These are phyloP conservation scores for Paratinospora sagittata DNA, from an alignment of 164 flowering plant species.

Conservation along the genomic window DNA sequence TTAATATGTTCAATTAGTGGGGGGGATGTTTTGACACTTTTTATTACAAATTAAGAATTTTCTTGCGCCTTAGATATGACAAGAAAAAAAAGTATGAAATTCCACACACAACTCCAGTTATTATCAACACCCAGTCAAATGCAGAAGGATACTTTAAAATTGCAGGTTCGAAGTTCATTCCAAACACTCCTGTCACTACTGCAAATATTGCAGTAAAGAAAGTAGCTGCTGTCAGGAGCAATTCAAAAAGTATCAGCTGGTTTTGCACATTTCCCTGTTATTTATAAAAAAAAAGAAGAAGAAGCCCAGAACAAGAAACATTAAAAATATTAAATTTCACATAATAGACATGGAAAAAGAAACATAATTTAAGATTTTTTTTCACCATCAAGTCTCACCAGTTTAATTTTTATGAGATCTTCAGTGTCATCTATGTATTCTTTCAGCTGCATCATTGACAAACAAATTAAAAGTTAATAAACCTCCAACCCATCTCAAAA, in stretches of 20 bases:
- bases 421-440: constrained; percentile 91
- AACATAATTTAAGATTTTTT: not conserved
- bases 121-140: constrained; percentile 63
- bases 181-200: constrained; percentile 80
- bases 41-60: constrained; percentile 48
- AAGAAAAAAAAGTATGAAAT: constrained; percentile 48
- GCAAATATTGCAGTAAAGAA: constrained; percentile 82
- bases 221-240: constrained; percentile 88
- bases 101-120: constrained; percentile 46
- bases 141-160: constrained; percentile 48
- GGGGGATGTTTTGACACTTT: not conserved
- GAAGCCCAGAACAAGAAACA: not conserved
- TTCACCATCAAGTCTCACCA: constrained; percentile 39
- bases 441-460: constrained; percentile 60
- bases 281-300: not conserved
- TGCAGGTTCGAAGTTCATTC: constrained; percentile 68
- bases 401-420: constrained; percentile 85
- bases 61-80: constrained; percentile 65
- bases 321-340: too few species aligned
- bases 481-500: not conserved
- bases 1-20: not conserved
- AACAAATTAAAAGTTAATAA: not conserved
- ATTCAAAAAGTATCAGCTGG: constrained; percentile 80
- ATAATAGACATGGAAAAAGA: too few species aligned
- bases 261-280: constrained; percentile 94